phyloP scores from a whole-genome alignment of 2,329 filamentous ascomycete genomes.

The Pseudogymnoascus sp. region DNA sequence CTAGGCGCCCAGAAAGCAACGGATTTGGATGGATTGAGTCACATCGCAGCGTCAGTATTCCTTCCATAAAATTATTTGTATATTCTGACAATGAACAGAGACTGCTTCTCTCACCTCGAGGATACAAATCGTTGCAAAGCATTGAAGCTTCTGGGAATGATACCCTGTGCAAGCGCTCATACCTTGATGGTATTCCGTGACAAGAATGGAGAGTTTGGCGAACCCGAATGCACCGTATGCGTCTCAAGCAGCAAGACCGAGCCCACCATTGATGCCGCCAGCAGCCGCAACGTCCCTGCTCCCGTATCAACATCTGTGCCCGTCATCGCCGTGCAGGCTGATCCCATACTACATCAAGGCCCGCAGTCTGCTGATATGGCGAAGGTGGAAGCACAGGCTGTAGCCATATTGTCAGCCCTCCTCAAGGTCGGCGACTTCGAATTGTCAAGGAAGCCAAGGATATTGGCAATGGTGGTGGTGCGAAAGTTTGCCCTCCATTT shows the following conservation, averaged over 20 bases:
- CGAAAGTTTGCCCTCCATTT: conserved; percentile 64
- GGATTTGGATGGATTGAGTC: conserved; percentile 35
- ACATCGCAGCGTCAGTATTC: conserved; percentile 41
- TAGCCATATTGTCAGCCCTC: neutral
- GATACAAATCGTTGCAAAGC: conserved; percentile 45
- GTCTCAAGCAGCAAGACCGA: conserved; percentile 19
- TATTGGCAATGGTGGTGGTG: conserved; percentile 65
- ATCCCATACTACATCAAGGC: neutral
- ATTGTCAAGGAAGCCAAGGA: conserved; percentile 52
- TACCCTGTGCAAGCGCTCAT: conserved; percentile 49
- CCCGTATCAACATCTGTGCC: neutral
- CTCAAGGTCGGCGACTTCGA: conserved; percentile 33
- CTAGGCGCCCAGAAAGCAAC: conserved; percentile 30
- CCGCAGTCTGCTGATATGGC: conserved; percentile 28
- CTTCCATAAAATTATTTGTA: neutral
- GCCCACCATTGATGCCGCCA: conserved; percentile 12
- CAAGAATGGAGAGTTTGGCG: conserved; percentile 23
- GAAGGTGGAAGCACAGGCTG: conserved; percentile 19
- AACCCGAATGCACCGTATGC: conserved; percentile 26
- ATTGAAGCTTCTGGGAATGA: conserved; percentile 48
- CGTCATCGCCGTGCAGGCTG: neutral
- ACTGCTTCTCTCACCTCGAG: conserved; percentile 38
- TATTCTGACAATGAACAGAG: conserved; percentile 24
- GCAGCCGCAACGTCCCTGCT: neutral
- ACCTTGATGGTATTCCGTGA: conserved; percentile 32